These are phyloP conservation scores for Rhizophagus sp. DNA, from an alignment of 192 early-diverging fungal species.

Conservation along the genomic window DNA sequence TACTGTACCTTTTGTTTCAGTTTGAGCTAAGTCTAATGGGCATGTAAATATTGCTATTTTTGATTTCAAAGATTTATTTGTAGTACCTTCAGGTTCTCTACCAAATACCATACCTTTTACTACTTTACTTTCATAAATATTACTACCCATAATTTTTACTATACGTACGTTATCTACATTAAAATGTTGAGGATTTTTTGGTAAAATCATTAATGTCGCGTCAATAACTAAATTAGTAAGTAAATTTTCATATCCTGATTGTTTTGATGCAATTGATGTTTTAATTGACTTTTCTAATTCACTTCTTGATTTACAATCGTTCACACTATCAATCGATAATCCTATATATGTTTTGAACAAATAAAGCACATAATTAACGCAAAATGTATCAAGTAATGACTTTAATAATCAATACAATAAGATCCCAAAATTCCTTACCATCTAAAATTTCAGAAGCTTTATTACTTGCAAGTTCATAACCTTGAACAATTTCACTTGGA, in stretches of 20 bases:
- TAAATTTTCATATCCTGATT: constrained; percentile 94
- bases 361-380: no score
- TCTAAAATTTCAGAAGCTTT: constrained; percentile 83
- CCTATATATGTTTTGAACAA: constrained; percentile 41
- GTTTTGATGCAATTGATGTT: constrained; percentile 87
- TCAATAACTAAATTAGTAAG: constrained; percentile 79
- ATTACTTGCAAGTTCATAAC: constrained; percentile 85
- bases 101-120: constrained; percentile 98
- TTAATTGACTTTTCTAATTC: constrained; percentile 77
- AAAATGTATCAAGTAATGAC: background rate
- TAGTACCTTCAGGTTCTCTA: constrained; percentile 80
- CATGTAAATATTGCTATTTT: constrained; percentile 96
- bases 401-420: background rate
- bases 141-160: constrained; percentile 95
- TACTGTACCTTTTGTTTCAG: constrained; percentile 99
- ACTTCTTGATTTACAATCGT: constrained; percentile 45
- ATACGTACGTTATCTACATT: constrained; percentile 95
- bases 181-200: constrained; percentile 82
- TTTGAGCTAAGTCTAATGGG: constrained; percentile 88
- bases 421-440: constrained; percentile 44
- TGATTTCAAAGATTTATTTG: constrained; percentile 73
- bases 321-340: constrained; percentile 67
- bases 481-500: constrained; percentile 92
- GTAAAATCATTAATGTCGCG: constrained; percentile 88
- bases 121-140: constrained; percentile 85